A percentile compares a stretch with the other conserved stretches of the same genome.
phyloP scores from a whole-genome alignment of 805 yeast genomes.

The Saturnispora diversa region DNA sequence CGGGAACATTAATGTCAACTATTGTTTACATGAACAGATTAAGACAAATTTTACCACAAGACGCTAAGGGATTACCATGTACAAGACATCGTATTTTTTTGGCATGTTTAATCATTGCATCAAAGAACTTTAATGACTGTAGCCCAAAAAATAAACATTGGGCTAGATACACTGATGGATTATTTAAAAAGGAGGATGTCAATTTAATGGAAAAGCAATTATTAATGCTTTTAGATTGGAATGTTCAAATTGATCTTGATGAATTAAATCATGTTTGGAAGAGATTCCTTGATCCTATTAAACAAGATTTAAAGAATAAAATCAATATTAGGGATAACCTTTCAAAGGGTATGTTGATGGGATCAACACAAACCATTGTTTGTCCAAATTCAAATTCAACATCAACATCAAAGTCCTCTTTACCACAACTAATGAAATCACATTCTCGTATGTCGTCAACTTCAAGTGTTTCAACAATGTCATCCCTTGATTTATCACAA shows the following conservation, averaged over 20 bases:
- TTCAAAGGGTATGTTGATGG: conserved; percentile 24
- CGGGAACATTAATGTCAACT: conserved; percentile 70
- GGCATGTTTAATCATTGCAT: conserved; percentile 63
- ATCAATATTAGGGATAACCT: conserved; percentile 26
- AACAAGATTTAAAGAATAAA: conserved; percentile 28
- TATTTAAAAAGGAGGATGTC: conserved; percentile 59
- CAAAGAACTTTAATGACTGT: conserved; percentile 70
- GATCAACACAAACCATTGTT: conserved; percentile 26
- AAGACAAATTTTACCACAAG: conserved; percentile 53
- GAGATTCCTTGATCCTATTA: conserved; percentile 46
- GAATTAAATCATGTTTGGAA: conserved; percentile 37
- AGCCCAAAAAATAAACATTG: conserved; percentile 74
- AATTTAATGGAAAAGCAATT: conserved; percentile 77
- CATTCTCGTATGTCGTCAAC: conserved; percentile 12
- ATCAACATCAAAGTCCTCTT: too few relatives aligned
- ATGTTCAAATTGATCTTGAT: conserved; percentile 40
- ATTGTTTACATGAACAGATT: conserved; percentile 59
- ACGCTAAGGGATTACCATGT: conserved; percentile 71
- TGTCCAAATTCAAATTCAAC: conserved; percentile 11
- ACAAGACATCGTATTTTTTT: conserved; percentile 72
- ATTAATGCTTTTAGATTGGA: conserved; percentile 62
- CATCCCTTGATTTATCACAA: conserved; percentile 11
- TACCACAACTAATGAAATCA: neutral
- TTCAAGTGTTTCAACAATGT: conserved; percentile 12
- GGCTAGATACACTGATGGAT: conserved; percentile 71